Base-by-base conservation (phyloP, 768 basidiomycete species). In the Rhodosporidiobolus sp. region DNA sequence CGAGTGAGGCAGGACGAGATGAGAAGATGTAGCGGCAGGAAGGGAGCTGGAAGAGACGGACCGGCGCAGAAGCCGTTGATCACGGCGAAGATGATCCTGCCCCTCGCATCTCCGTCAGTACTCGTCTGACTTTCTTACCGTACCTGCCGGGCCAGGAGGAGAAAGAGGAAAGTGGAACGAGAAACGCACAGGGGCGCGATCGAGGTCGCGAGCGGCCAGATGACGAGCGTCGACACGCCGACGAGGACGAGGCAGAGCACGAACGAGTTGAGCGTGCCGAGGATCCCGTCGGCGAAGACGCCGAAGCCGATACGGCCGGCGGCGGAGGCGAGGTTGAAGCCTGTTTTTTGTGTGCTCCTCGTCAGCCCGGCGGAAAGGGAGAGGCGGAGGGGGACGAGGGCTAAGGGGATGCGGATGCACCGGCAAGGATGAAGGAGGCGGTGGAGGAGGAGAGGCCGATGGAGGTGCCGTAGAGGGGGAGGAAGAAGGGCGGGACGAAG, bases 271-370 rank as follows among this genome's bases (percentile, higher is more conserved):
- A 79, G 63, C 1, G 77, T 73, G 1, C 77, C 79, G 50, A 79
- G 49, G 19, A 45, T 4, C 19, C 62, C 43, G 63, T 79, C 79
- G 9, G 69, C 76, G 22, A 76, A 43, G 45, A 72, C 60, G 6
- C 79, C 77, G 64, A 76, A 79, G 1, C 58, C 67, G 48, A 78
- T 70, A 14, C 79, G 50, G 4, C 79, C 79, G 4, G 67, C 53
- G 0, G 77, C 77, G 14, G 74, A 76, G n/a, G 77, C 50, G 8
- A 78, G 70, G 65, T 79, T 79, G 63, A 70, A 79, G 6, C 76
- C 78, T 17, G 76, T 69, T 52, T 7, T 57, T 58, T 28, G 63
- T n/a, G 9, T 9, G 7, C 38, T 43, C 14, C 38, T 43, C 8
- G 38, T 43, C 38, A 43, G 38, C 38, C 38, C 38, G 14, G 8